Conservation (phyloP, 1,139 yeast species). For the Candida albicans region DNA sequence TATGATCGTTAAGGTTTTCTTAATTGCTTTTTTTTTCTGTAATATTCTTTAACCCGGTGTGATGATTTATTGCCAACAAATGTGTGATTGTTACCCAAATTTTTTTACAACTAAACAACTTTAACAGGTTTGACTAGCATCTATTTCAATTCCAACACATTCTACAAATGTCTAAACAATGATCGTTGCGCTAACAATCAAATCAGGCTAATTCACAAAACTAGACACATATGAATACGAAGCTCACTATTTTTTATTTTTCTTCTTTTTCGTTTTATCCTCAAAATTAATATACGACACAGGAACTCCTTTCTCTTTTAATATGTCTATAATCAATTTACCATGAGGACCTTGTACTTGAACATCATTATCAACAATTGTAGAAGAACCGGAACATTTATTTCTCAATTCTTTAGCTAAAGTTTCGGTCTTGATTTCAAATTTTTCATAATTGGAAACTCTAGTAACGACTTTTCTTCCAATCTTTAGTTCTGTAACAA, state of each 20-base stretch:
- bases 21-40: no score
- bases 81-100: no score
- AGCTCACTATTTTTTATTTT: slow-evolving; percentile 30
- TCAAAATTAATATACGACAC: slow-evolving; percentile 63
- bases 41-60: no score
- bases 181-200: no score
- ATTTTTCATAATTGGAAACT: slow-evolving; percentile 67
- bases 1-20: no score
- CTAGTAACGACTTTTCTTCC: slow-evolving; percentile 82
- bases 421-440: slow-evolving; percentile 60
- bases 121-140: no score
- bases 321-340: slow-evolving; percentile 53
- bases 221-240: no score
- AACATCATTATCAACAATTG: slow-evolving; percentile 54
- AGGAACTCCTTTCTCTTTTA: slow-evolving; percentile 69
- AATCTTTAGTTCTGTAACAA: slow-evolving; percentile 73
- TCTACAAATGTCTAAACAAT: no score
- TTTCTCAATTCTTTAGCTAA: slow-evolving; percentile 70
- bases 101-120: no score
- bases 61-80: no score
- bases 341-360: slow-evolving; percentile 91
- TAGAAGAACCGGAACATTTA: slow-evolving; percentile 86
- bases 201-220: no score
- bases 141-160: no score
- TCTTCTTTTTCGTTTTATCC: slow-evolving; percentile 62